Conservation (phyloP, 768 basidiomycete genomes). For the Daedaleopsis nitida region DNA sequence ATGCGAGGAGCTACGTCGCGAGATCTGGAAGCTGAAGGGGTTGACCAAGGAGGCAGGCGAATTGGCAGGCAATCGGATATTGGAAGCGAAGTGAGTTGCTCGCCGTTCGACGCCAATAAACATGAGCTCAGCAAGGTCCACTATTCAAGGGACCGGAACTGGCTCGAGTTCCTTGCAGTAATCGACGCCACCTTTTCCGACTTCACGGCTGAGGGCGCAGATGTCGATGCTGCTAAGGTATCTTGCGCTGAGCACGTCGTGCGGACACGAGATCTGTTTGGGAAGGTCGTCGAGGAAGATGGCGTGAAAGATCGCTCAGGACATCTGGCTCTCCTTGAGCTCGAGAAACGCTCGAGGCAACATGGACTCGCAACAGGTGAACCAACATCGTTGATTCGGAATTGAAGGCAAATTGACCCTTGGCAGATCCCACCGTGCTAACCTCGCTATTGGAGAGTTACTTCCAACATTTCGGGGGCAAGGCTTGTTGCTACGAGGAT, state of each 20-base stretch:
- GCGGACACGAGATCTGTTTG: constrained; percentile 54
- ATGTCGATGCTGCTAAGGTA: constrained; percentile 38
- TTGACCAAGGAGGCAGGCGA: constrained; percentile 62
- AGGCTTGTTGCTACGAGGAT: constrained; percentile 88
- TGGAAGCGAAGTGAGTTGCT: constrained; percentile 55
- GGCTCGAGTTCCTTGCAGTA: constrained; percentile 80
- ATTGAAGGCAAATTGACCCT: background rate
- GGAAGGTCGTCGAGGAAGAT: constrained; percentile 60
- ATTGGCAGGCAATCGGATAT: constrained; percentile 58
- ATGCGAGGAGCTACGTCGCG: constrained; percentile 74
- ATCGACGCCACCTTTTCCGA: constrained; percentile 66
- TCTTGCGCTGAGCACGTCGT: constrained; percentile 42
- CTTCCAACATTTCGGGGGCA: constrained; percentile 72
- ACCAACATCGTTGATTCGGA: background rate
- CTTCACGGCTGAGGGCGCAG: constrained; percentile 27
- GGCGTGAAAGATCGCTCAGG: constrained; percentile 75
- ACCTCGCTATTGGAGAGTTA: constrained; percentile 62
- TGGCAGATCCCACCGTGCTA: constrained; percentile 46
- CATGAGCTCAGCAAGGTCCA: constrained; percentile 4
- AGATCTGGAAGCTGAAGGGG: constrained; percentile 63
- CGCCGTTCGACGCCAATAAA: background rate
- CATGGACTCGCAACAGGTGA: constrained; percentile 53
- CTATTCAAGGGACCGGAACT: constrained; percentile 69
- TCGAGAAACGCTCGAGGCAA: constrained; percentile 60
- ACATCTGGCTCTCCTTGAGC: constrained; percentile 71